Evolutionary conservation across 305 asterid species (phyloP).

Genomic region (Euphrasia arctica): DNA sequence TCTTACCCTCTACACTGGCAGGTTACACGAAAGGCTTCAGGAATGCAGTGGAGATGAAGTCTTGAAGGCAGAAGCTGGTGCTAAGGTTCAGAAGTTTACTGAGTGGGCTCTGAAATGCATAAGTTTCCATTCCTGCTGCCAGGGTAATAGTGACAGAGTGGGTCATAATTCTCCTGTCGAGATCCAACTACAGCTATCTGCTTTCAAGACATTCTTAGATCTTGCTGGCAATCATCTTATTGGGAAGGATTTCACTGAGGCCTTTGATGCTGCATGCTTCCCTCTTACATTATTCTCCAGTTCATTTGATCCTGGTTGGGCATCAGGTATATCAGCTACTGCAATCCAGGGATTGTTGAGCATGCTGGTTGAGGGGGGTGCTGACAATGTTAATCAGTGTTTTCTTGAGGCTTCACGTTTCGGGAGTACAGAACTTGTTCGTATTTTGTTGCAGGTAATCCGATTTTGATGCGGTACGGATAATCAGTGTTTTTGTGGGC

Average conservation of each 20-base stretch:
- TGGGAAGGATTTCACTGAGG: constrained; percentile 95
- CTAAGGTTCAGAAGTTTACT: constrained; percentile 92
- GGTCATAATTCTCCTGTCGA: constrained; percentile 69
- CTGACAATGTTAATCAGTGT: constrained; percentile 95
- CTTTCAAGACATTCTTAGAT: constrained; percentile 88
- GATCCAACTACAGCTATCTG: constrained; percentile 79
- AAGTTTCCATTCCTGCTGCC: constrained; percentile 94
- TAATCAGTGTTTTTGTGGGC: neutral
- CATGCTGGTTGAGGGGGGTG: constrained; percentile 96
- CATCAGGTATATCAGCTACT: constrained; percentile 87
- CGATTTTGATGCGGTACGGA: neutral
- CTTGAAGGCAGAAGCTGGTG: constrained; percentile 94
- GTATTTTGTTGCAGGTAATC: constrained; percentile 83
- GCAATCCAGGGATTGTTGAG: constrained; percentile 87
- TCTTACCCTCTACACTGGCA: constrained; percentile 35
- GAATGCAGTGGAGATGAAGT: constrained; percentile 96
- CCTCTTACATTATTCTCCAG: constrained; percentile 95
- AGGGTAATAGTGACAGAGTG: constrained; percentile 72
- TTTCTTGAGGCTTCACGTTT: constrained; percentile 98
- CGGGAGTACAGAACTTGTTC: constrained; percentile 99
- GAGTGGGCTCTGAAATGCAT: constrained; percentile 99
- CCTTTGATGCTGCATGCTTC: constrained; percentile 98
- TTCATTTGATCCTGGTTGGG: constrained; percentile 96
- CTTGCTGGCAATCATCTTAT: constrained; percentile 87
- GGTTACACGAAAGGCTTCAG: constrained; percentile 89